phyloP scores from a whole-genome alignment of 2,329 filamentous ascomycete species.

The Fusarium pseudocircinatum region DNA sequence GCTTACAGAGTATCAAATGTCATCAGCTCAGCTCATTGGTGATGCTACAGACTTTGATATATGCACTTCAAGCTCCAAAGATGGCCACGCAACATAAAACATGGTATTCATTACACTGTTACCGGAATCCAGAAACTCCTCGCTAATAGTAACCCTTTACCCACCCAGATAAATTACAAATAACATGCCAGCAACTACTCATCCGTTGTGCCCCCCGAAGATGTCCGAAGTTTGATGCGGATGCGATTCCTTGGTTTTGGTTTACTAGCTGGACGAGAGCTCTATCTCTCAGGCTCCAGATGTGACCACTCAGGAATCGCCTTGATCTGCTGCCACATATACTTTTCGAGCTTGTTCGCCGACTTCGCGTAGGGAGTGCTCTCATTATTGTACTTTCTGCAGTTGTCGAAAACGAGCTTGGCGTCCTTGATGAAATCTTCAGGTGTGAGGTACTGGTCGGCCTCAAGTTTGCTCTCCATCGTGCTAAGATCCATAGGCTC shows the following conservation, averaged over 20 bases:
- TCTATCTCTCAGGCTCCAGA: constrained; percentile 60
- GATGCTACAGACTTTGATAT: background rate
- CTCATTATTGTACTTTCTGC: constrained; percentile 95
- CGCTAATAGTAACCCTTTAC: constrained; percentile 8
- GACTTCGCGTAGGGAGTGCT: constrained; percentile 94
- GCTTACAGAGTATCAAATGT: background rate
- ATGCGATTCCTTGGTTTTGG: constrained; percentile 15
- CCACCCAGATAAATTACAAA: background rate
- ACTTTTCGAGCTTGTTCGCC: constrained; percentile 91
- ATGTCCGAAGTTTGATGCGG: constrained; percentile 7
- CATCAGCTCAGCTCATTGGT: too few relatives aligned
- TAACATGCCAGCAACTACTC: background rate
- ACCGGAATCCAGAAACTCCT: constrained; percentile 34
- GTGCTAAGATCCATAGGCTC: constrained; percentile 96
- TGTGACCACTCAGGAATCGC: constrained; percentile 92
- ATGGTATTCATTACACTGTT: constrained; percentile 9
- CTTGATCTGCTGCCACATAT: constrained; percentile 93
- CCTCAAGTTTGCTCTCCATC: constrained; percentile 95
- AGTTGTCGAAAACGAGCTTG: constrained; percentile 91
- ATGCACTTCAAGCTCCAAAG: background rate
- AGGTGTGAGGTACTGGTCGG: constrained; percentile 88
- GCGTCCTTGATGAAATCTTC: constrained; percentile 94
- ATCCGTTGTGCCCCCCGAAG: background rate
- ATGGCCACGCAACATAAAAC: background rate
- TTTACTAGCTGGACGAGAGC: constrained; percentile 21